Base-by-base conservation (phyloP, 2,329 filamentous ascomycete genomes). In the Fusarium acutatum region DNA sequence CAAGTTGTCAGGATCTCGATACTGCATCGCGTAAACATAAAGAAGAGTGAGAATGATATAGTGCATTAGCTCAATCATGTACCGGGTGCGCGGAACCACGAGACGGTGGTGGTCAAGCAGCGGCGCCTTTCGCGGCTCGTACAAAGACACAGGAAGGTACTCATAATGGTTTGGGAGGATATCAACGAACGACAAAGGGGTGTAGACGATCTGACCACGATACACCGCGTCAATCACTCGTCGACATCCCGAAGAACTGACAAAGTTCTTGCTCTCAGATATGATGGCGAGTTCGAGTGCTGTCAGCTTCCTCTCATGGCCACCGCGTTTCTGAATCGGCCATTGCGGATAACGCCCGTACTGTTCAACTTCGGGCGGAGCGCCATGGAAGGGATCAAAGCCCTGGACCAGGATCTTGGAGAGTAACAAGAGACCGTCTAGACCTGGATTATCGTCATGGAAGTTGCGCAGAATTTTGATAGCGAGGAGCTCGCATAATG, bases 131-230 rank as follows among this genome's bases (percentile, higher is more conserved):
- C 88, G 82, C 4, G 91, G 91, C 75, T 93, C 88, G 77, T 93
- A 93, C 0, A 93, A 81, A 4, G 90, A 89, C 38, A 93, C 90
- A 0, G 90, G 90, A 58, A 90, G 89, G 73, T 90, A 86, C 79
- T 93, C 92, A 83, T 93, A 93, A 75, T 92, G 89, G 77, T 93
- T 91, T 0, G 92, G 91, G 4, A 94, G 83, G 43, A 94, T 92
- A 76, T 93, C 91, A 70, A 93, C 87, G 73, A 92, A 93, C 0
- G 89, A 88, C 0, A 89, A 88, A 0, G 91, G 91, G 1, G 91
- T 93, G 73, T 93, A 94, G 17, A 92, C 88, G 37, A 94, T 86
- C 20, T 89, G 84, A 3, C 92, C 92, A 20, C 87, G 85, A 67
- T 93, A 92, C 3, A 94, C 90, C 7, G 91, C 91, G 69, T 91